phyloP scores from a whole-genome alignment of 2,329 filamentous ascomycete species.

The Pseudonectria buxi region DNA sequence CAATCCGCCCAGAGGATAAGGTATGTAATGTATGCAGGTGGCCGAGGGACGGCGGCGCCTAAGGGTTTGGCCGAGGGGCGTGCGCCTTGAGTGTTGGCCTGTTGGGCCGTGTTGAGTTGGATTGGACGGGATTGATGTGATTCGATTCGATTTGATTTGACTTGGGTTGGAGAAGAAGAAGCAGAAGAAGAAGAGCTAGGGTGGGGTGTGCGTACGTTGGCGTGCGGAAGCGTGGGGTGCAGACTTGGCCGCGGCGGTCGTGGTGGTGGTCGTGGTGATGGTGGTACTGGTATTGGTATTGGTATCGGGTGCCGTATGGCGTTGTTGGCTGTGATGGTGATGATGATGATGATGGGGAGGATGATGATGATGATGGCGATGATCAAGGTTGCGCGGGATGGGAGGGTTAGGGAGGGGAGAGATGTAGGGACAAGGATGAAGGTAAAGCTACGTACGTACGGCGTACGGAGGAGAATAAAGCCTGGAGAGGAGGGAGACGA shows the following conservation, averaged over 20 bases:
- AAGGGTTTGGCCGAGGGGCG: too few relatives aligned
- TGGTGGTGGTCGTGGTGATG: background rate
- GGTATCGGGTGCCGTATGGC: too few relatives aligned
- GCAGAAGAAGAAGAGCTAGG: constrained; percentile 8
- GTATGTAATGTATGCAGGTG: too few relatives aligned
- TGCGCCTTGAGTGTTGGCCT: too few relatives aligned
- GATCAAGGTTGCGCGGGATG: constrained; percentile 1
- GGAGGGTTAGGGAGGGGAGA: background rate
- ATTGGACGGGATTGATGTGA: too few relatives aligned
- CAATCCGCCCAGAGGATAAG: too few relatives aligned
- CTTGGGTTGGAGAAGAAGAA: constrained; percentile 6
- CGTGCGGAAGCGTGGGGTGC: constrained; percentile 13
- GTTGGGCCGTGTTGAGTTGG: too few relatives aligned
- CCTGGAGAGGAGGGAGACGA: constrained; percentile 6
- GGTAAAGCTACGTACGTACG: too few relatives aligned
- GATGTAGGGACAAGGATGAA: background rate
- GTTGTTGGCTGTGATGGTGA: constrained; percentile 1
- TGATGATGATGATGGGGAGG: constrained; percentile 13
- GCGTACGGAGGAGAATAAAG: too few relatives aligned
- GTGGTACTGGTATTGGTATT: constrained; percentile 8
- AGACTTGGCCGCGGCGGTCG: constrained; percentile 1
- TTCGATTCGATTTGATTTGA: too few relatives aligned
- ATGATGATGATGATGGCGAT: constrained; percentile 7
- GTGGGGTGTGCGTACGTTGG: constrained; percentile 8
- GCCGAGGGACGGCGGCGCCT: too few relatives aligned